A percentile compares a stretch with the other conserved stretches of the same genome.
Conservation (phyloP, 2,329 filamentous ascomycete genomes). For the Ilyonectria mors-panacis region DNA sequence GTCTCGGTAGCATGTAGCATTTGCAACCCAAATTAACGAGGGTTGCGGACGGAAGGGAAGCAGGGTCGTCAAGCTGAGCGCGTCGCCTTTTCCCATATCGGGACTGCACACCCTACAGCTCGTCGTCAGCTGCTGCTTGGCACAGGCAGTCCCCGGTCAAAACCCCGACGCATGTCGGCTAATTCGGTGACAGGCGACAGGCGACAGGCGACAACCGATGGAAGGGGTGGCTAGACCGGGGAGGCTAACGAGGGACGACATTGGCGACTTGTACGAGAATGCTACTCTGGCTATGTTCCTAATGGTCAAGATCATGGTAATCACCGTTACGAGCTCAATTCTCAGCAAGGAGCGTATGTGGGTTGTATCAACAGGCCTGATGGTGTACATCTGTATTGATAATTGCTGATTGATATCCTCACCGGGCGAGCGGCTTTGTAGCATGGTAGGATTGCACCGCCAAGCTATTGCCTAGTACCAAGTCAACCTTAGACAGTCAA, state of each 20-base stretch:
- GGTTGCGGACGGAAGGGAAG: neutral
- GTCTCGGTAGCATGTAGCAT: neutral
- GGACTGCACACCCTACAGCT: neutral
- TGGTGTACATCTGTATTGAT: too few relatives aligned
- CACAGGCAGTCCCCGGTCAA: neutral
- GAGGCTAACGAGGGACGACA: neutral
- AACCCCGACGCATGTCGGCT: neutral
- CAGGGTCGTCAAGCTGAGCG: neutral
- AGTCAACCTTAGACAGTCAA: neutral
- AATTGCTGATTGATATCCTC: neutral
- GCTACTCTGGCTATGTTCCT: neutral
- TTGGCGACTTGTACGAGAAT: neutral
- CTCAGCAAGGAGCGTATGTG: neutral
- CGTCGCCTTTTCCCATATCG: neutral
- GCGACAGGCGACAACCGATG: neutral
- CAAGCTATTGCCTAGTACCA: neutral
- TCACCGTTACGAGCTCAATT: neutral
- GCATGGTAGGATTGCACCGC: neutral
- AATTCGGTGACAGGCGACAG: neutral
- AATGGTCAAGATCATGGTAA: neutral
- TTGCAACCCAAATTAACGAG: neutral
- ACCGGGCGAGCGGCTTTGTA: neutral
- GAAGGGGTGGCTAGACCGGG: neutral
- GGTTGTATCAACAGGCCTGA: neutral
- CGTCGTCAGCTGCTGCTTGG: neutral